Evolutionary conservation across 202 grass and related monocot species (phyloP).

Genomic region (Carex arenaria): DNA sequence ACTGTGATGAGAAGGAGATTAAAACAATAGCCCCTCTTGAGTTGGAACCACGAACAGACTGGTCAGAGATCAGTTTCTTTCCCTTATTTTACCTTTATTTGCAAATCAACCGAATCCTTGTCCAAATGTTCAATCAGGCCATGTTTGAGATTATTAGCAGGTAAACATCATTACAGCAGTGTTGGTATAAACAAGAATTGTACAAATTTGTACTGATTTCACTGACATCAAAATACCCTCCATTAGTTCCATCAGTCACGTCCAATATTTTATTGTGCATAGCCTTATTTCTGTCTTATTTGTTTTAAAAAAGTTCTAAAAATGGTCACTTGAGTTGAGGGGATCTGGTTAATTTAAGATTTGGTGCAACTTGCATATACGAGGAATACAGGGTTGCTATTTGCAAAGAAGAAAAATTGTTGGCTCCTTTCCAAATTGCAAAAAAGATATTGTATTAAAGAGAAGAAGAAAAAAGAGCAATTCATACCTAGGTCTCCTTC

Average conservation of each 20-base stretch:
- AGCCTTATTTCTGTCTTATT: background rate
- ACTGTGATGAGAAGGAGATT: background rate
- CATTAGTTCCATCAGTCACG: background rate
- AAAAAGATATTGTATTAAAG: background rate
- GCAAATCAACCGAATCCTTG: background rate
- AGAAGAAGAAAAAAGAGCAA: background rate
- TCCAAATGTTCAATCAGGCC: background rate
- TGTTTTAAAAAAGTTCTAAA: background rate
- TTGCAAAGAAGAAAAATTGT: background rate
- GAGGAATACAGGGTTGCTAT: background rate
- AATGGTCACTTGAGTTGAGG: background rate
- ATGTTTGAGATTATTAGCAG: background rate
- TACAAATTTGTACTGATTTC: background rate
- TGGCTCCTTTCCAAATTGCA: background rate
- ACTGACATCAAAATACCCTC: background rate
- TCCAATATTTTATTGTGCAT: background rate
- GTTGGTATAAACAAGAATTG: background rate
- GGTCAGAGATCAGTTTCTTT: background rate
- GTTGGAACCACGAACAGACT: background rate
- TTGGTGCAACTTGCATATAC: background rate
- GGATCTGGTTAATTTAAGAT: background rate
- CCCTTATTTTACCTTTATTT: background rate
- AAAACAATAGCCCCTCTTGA: background rate
- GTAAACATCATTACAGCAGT: background rate
- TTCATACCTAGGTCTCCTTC: slow-evolving; percentile 42